Base-by-base conservation (phyloP, 1,284 basidiomycete genomes). In the Coniferiporia sulphurascens region DNA sequence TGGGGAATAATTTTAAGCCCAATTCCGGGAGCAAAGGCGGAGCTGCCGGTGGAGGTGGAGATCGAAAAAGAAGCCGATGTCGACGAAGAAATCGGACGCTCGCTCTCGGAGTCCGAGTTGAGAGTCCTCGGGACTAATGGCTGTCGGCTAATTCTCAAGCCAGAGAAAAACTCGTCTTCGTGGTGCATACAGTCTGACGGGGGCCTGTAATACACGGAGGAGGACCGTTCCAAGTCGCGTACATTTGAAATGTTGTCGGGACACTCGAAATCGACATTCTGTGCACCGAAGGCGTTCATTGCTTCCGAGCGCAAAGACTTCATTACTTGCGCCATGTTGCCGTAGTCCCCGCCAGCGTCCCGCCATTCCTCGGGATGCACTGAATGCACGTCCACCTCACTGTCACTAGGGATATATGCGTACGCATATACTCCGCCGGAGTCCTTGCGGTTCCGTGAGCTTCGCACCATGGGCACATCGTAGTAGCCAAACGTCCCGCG, bases 401-500 rank as follows among this genome's bases (percentile, higher is more conserved):
- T 36, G 17, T 61, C 55, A n/a, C 38, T 34, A 32, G 55, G 27
- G 27, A 52, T 48, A 48, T 50, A 48, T 21, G 21, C 50, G n/a
- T 52, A 41, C 53, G 53, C 53, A 46, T 55, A 45, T 12, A 52
- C 10, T 35, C 17, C 55, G 19, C 48, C 9, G 6, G 7, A 35
- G 5, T 43, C 55, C 8, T 34, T 34, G 12, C 19, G 32, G 7
- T 41, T 49, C 8, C 49, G 34, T 19, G 55, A 38, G 19, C 19
- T 35, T 15, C 55, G 59, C 1, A 58, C 55, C 27, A 62, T 36
- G 19, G 56, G 56, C 15, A 44, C 34, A 17, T 56, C 52, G 52
- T 62, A 58, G 50, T 58, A 58, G 4, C 60, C 60, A 41, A 62
- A 62, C n/a, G 60, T 62, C n/a, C 60, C 60, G 1, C 60, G 60